Evolutionary conservation across 768 basidiomycete genomes (phyloP), one percentile per base, ranked within the genome.

Genomic region (Termitomyces sp.): DNA sequence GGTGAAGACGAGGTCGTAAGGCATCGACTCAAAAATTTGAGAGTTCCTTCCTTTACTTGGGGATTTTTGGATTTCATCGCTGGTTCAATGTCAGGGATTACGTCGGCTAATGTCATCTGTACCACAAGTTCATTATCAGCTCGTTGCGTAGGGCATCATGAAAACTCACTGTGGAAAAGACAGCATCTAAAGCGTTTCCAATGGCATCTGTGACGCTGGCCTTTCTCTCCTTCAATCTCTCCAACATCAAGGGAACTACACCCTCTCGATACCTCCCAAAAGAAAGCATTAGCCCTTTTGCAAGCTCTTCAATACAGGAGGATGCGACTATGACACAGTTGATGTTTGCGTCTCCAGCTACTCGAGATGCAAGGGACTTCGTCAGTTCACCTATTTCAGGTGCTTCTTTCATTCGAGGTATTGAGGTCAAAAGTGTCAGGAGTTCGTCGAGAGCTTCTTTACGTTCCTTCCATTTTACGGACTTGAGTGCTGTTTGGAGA

Each of bases 391-490:
- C 83, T 4, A 97, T 78, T 67, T 91, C 91, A 7, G 88, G 76
- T 2, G 86, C 79, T 66, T 96, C 94, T 66, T 86, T 86, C 66
- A 98, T 89, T 58, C 87, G 83, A 13, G 88, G 86, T 3, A 88
- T 81, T 8, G 84, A 75, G 55, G 82, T 82, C 33, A 98, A 73
- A 38, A 93, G 73, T 2, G 82, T 82, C 48, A 86, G 78, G 26
- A 96, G 79, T 30, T 93, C 92, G 63, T 97, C 95, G 35, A 98
- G 77, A 2, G 84, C 90, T 66, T 95, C 91, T 68, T 98, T 95
- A 43, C 93, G 85, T 64, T 99, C 97, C 69, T 99, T 98, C 97
- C 97, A 99, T 73, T 98, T 98, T 0, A 93, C 86, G 4, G 97
- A 98, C 26, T 86, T 82, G 52, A 99, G 79, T 53, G 82, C 77